These are phyloP conservation scores for Annulohypoxylon maeteangense DNA, from an alignment of 495 filamentous ascomycete species.

Conservation along the genomic window DNA sequence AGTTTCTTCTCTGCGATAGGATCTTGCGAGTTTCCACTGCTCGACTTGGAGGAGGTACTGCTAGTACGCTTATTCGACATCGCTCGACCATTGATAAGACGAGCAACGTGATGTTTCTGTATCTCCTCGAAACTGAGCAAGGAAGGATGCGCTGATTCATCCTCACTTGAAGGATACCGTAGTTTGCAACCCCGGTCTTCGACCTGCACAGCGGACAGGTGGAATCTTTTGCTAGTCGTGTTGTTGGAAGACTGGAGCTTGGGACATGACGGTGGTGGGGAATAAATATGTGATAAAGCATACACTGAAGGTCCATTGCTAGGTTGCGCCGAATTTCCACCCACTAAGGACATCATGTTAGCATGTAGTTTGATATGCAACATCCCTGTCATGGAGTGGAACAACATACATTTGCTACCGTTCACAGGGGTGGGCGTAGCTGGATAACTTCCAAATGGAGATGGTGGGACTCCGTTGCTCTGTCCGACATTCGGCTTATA, in stretches of 20 bases:
- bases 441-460: conserved; percentile 4
- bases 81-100: conserved; percentile 35
- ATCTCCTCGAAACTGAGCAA: conserved; percentile 47
- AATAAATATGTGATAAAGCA: conserved; percentile 31
- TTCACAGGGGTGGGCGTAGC: conserved; percentile 5
- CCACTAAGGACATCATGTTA: conserved; percentile 10
- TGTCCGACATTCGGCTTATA: conserved; percentile 41
- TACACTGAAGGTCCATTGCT: conserved; percentile 53
- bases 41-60: neutral
- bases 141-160: conserved; percentile 9
- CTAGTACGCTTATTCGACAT: neutral
- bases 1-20: conserved; percentile 2
- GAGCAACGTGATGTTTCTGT: conserved; percentile 45
- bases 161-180: conserved; percentile 42
- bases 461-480: conserved; percentile 1
- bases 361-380: neutral
- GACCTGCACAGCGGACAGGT: neutral
- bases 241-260: neutral
- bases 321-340: conserved; percentile 16
- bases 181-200: neutral
- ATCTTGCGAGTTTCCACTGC: neutral
- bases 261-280: neutral
- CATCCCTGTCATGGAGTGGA: neutral
- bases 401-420: conserved; percentile 32
- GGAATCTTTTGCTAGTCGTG: neutral